Percentiles rank a stretch among this genome's conserved stretches.
Conservation (phyloP, 176 grass and related monocot species). For the Oryza meyeriana region DNA sequence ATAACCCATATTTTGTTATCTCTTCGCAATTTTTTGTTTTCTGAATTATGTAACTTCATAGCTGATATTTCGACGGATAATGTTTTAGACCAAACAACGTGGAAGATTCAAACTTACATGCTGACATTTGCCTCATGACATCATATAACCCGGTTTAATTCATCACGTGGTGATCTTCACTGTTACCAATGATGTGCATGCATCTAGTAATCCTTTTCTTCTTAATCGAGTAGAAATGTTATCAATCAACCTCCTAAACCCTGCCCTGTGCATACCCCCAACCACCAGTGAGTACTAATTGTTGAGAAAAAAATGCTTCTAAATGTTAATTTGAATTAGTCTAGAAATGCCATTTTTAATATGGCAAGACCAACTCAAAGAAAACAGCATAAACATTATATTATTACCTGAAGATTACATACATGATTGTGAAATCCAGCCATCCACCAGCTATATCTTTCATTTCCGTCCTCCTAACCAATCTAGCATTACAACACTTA, state of each 20-base stretch:
- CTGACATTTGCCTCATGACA: slow-evolving; percentile 18
- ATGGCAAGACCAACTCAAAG: neutral
- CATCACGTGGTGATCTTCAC: neutral
- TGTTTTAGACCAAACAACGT: slow-evolving; percentile 3
- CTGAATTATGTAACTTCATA: neutral
- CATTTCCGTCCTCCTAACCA: neutral
- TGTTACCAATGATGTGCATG: slow-evolving; percentile 19
- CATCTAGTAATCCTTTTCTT: neutral
- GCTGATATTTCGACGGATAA: neutral
- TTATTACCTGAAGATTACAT: slow-evolving; percentile 1
- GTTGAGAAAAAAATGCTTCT: neutral
- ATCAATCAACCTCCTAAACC: neutral
- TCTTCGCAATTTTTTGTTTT: neutral
- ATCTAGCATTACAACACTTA: neutral
- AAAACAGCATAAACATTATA: neutral
- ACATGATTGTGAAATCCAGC: slow-evolving; percentile 20
- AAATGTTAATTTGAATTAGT: slow-evolving; percentile 3
- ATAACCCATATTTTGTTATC: neutral
- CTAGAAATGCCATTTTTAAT: neutral
- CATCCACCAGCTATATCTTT: slow-evolving; percentile 2
- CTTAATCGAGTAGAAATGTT: neutral
- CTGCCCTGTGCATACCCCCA: neutral
- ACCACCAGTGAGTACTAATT: neutral
- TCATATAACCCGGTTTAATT: slow-evolving; percentile 19
- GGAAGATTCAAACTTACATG: slow-evolving; percentile 6